These are phyloP conservation scores for Trichoderma reesei DNA, from an alignment of 495 filamentous ascomycete species.

Conservation along the genomic window DNA sequence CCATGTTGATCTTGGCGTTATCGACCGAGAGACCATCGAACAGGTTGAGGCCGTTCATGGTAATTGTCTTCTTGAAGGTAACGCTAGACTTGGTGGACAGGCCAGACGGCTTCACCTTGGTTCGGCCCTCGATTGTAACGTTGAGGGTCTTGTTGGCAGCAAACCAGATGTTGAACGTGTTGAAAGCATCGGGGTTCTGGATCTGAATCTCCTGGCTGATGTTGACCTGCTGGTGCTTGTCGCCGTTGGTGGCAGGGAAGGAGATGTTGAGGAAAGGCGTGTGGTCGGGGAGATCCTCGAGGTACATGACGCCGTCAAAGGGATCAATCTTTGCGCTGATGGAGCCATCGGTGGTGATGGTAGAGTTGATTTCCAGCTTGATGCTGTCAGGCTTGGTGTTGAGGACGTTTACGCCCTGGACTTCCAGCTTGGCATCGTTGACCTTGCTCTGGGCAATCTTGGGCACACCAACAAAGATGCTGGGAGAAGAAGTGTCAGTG, in stretches of 20 bases:
- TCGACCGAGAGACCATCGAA: slow-evolving; percentile 51
- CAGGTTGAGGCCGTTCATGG: slow-evolving; percentile 30
- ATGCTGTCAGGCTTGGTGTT: slow-evolving; percentile 49
- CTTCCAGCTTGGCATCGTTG: slow-evolving; percentile 50
- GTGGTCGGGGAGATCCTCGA: slow-evolving; percentile 45
- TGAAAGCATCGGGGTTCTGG: slow-evolving; percentile 46
- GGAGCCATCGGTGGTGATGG: slow-evolving; percentile 42
- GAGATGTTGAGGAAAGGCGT: slow-evolving; percentile 44
- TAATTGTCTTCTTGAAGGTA: slow-evolving; percentile 36
- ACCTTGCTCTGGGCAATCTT: slow-evolving; percentile 61
- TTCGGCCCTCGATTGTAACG: slow-evolving; percentile 31
- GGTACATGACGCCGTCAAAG: slow-evolving; percentile 37
- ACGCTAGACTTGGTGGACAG: slow-evolving; percentile 26
- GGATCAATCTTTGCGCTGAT: slow-evolving; percentile 33
- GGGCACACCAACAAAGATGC: slow-evolving; percentile 63
- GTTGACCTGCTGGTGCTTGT: slow-evolving; percentile 45
- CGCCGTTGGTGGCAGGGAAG: slow-evolving; percentile 41
- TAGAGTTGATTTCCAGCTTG: slow-evolving; percentile 46
- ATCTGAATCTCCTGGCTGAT: slow-evolving; percentile 49
- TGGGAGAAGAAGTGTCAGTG: slow-evolving; percentile 21
- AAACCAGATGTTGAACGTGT: slow-evolving; percentile 51
- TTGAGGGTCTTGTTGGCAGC: slow-evolving; percentile 27
- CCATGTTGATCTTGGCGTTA: slow-evolving; percentile 32
- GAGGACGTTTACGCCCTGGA: slow-evolving; percentile 49
- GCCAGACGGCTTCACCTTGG: slow-evolving; percentile 28